A percentile compares a stretch with the other conserved stretches of the same genome.
These are phyloP conservation scores for Tricholomella constricta DNA, from an alignment of 768 basidiomycete genomes.

Conservation along the genomic window DNA sequence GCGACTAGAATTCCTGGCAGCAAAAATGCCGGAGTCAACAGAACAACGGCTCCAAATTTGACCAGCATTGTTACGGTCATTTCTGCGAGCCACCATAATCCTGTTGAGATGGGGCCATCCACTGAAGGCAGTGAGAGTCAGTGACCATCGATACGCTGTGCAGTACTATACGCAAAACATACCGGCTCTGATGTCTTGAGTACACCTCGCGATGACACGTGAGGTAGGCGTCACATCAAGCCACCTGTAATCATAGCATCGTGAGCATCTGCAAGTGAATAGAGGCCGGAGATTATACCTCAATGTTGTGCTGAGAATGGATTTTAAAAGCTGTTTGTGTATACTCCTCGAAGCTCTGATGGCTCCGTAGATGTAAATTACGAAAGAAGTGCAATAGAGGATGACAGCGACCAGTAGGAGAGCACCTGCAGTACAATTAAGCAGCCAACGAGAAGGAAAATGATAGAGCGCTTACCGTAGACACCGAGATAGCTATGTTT, in stretches of 20 bases:
- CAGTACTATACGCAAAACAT: background rate
- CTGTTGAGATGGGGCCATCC: slow-evolving; percentile 42
- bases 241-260: slow-evolving; percentile 37
- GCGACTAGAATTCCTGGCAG: slow-evolving; percentile 46
- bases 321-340: slow-evolving; percentile 51
- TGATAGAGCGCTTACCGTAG: slow-evolving; percentile 29
- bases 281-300: slow-evolving; percentile 36
- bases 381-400: slow-evolving; percentile 34
- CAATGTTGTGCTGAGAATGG: slow-evolving; percentile 61
- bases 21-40: slow-evolving; percentile 48
- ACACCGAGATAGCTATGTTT: slow-evolving; percentile 48
- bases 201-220: slow-evolving; percentile 66
- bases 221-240: slow-evolving; percentile 47
- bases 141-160: background rate
- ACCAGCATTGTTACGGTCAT: slow-evolving; percentile 38
- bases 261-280: background rate
- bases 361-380: slow-evolving; percentile 48
- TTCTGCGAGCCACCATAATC: slow-evolving; percentile 29
- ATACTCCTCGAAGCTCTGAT: slow-evolving; percentile 57
- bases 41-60: slow-evolving; percentile 44
- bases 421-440: slow-evolving; percentile 16
- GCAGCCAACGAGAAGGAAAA: background rate
- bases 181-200: slow-evolving; percentile 59
- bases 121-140: slow-evolving; percentile 38
- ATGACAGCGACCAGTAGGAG: slow-evolving; percentile 34